Evolutionary conservation across 805 yeast species (phyloP).

Genomic region (Lipomyces mesembrius): DNA sequence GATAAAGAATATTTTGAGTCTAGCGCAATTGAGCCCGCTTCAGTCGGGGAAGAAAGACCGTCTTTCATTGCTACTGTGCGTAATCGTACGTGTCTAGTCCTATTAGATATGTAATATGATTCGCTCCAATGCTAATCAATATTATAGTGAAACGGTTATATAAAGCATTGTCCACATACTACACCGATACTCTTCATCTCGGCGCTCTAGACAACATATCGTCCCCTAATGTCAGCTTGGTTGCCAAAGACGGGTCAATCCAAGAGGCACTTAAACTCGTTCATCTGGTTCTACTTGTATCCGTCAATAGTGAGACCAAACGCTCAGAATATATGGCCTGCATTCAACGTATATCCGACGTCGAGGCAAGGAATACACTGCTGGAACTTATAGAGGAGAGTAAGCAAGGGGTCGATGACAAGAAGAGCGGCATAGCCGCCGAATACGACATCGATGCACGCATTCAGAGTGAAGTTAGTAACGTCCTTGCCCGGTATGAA

Average conservation of each 20-base stretch:
- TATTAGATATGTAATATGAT: not conserved
- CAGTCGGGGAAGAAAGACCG: constrained; percentile 2
- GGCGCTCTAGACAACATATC: not conserved
- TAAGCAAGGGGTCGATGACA: not conserved
- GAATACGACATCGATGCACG: constrained; percentile 1
- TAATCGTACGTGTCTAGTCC: constrained; percentile 14
- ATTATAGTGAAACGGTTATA: constrained; percentile 24
- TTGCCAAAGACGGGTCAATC: constrained; percentile 30
- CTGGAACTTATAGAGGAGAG: constrained; percentile 1
- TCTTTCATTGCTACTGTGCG: constrained; percentile 31
- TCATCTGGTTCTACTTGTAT: constrained; percentile 12
- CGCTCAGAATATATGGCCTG: not conserved
- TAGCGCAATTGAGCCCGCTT: constrained; percentile 10
- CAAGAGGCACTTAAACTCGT: constrained; percentile 23
- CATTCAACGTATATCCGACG: not conserved
- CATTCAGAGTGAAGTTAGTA: constrained; percentile 12
- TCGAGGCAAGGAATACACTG: not conserved
- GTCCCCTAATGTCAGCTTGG: constrained; percentile 31
- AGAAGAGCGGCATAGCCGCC: not conserved
- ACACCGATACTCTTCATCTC: constrained; percentile 4
- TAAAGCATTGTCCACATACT: constrained; percentile 20
- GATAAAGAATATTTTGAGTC: constrained; percentile 17
- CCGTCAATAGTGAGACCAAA: not conserved
- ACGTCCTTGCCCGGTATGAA: constrained; percentile 9
- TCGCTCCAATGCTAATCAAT: not conserved